Base-by-base conservation (phyloP, 345 rosid species). In the Populus tremula region DNA sequence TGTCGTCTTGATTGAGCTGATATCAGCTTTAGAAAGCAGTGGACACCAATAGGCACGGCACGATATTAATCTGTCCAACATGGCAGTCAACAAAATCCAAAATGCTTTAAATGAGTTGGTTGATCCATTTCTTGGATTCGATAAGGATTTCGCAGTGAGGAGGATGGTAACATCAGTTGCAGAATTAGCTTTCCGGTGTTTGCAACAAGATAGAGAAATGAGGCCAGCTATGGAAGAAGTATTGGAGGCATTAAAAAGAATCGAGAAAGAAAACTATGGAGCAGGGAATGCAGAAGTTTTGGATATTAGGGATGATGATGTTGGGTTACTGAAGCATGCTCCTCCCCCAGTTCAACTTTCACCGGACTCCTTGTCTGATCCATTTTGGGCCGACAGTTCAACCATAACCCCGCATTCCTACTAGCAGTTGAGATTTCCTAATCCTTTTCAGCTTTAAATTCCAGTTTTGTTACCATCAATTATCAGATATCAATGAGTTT, bases 191-290 rank as follows among this genome's bases (percentile, higher is more conserved):
- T 93, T 93, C 78, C 83, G 89, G 47, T 94, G 98, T 78, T 70
- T 94, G 78, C 98, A 94, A 78, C 87, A 91, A 21, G 97, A 91
- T 69, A 90, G 84, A 71, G 96, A 93, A 5, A 75, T 86, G 78
- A 84, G 98, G 85, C 98, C 98, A 35, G 79, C 88, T 29, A 93
- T 94, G 96, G 83, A 79, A 71, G 98, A 91, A 87, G 92, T 89
- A 6, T 12, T 88, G 53, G 82, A 84, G 82, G 78, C 77, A 31
- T 81, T 94, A 82, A 78, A 17, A 76, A 90, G 70, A 39, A 88
- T 92, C 27, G 81, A 89, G 81, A 66, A 36, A 14, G 85, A 81
- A 69, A 79, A 86, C 62, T 67, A 53, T 5, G 76, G 76, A 33
- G 71, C 65, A 2, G 79, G 69, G 66, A 81, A 84, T 6, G 82